A percentile compares a stretch with the other conserved stretches of the same genome.
phyloP scores from a whole-genome alignment of 2,329 filamentous ascomycete genomes.

The Mariannaea sp. region DNA sequence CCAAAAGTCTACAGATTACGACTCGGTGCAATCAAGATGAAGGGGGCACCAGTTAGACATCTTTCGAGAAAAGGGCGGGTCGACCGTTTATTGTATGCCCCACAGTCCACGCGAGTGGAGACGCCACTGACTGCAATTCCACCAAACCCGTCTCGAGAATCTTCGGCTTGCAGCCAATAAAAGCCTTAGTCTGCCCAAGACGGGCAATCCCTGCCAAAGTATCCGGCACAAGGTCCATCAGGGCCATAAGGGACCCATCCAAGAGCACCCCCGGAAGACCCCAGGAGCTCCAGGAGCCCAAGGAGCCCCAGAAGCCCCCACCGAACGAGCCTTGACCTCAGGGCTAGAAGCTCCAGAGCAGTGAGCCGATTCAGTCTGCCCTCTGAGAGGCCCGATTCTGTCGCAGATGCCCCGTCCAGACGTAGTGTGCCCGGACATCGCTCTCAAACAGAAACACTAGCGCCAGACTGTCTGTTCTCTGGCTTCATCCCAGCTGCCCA shows the following conservation, averaged over 20 bases:
- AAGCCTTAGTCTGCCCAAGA: neutral
- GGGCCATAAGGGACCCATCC: slow-evolving; percentile 14
- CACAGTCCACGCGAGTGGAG: slow-evolving; percentile 8
- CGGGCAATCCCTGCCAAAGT: neutral
- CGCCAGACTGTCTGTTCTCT: slow-evolving; percentile 40
- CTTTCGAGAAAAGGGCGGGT: too few relatives aligned
- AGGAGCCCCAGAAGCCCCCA: too few relatives aligned
- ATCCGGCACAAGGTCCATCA: too few relatives aligned
- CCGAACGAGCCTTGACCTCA: slow-evolving; percentile 15
- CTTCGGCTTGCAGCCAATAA: slow-evolving; percentile 3
- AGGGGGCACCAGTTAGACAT: too few relatives aligned
- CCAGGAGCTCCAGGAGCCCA: too few relatives aligned
- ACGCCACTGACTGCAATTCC: slow-evolving; percentile 18
- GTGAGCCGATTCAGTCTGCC: neutral
- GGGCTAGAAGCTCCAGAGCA: slow-evolving; percentile 9
- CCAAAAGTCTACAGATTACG: neutral
- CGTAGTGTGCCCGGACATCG: slow-evolving; percentile 20
- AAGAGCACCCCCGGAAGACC: too few relatives aligned
- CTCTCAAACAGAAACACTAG: slow-evolving; percentile 44
- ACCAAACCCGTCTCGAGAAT: slow-evolving; percentile 26
- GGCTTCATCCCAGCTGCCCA: slow-evolving; percentile 24
- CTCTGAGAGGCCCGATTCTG: slow-evolving; percentile 4
- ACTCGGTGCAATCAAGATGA: slow-evolving; percentile 10
- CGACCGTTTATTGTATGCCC: slow-evolving; percentile 2
- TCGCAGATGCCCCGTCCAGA: slow-evolving; percentile 7